Evolutionary conservation across 225 moss, liverwort and hornwort genomes (phyloP).

Genomic region (Climacium dendroides): DNA sequence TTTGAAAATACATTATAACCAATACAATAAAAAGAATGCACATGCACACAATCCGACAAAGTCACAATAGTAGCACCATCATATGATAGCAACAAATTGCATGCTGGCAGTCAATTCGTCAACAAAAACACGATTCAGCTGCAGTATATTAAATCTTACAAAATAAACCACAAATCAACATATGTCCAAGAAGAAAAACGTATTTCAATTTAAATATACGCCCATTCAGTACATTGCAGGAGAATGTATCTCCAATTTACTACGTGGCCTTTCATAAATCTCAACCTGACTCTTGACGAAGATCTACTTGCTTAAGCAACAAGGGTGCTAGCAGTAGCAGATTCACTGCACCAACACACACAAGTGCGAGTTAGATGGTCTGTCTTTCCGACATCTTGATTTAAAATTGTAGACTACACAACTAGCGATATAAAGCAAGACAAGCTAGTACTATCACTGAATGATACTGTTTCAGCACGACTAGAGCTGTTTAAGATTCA

Average conservation of each 20-base stretch:
- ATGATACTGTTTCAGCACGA: neutral
- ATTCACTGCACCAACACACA: constrained; percentile 16
- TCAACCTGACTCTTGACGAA: neutral
- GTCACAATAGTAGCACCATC: neutral
- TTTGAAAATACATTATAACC: neutral
- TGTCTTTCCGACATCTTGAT: too few species aligned
- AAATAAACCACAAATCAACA: neutral
- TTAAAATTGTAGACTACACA: neutral
- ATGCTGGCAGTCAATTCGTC: neutral
- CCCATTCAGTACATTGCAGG: neutral
- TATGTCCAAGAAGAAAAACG: neutral
- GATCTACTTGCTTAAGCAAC: constrained; percentile 17
- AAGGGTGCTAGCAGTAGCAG: constrained; percentile 53
- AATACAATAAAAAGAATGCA: neutral
- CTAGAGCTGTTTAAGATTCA: neutral
- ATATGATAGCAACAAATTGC: neutral
- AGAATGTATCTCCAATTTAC: neutral
- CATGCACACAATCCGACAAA: neutral
- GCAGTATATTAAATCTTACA: neutral
- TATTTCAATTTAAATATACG: neutral
- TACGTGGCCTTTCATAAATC: neutral
- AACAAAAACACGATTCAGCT: neutral
- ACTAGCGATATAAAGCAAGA: neutral
- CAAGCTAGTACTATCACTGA: neutral
- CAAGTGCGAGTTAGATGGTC: neutral